Base-by-base conservation (phyloP, 2,329 filamentous ascomycete species). In the Fusarium luffae region DNA sequence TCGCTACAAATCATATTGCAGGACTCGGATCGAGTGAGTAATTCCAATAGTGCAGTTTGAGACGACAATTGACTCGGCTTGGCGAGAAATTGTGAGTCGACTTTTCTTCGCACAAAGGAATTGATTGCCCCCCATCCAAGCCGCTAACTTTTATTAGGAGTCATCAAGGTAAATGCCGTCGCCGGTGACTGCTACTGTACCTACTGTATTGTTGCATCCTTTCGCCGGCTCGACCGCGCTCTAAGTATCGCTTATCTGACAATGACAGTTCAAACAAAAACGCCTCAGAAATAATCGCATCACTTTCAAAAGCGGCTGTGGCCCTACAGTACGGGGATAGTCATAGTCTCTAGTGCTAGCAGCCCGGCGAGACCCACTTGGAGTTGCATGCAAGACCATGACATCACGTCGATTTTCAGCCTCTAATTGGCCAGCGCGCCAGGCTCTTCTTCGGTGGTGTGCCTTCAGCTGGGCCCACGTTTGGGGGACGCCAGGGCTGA, bases 361-460 rank as follows among this genome's bases (percentile, higher is more conserved):
- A 59, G 42, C 54, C 54, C 23, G 46, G 51, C 46, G 49, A 65
- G 60, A 25, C 52, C 62, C 62, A 65, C 66, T 55, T 56, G 23
- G 32, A 27, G 37, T 51, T 51, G 60, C 54, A 59, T 65, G 52
- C 41, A 59, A 65, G 46, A 65, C 48, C 62, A 72, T 72, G 67
- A 72, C 69, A 72, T 72, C 69, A 72, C 66, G 41, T 43, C 32
- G 43, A 44, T 32, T 49, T 48, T 27, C 28, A 37, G 34, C 23
- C 27, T 46, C 27, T 68, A 63, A 71, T 71, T 71, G 69, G 69
- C 30, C 41, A 43, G 46, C 27, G 30, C 42, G 55, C 48, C 58
- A 59, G 69, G 69, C 63, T 72, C 66, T 71, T 70, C 59, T 32
- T 72, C 69, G 69, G 69, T 72, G 69, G 65, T 69, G 65, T 59